Conservation (phyloP, 1,284 basidiomycete genomes). For the Pseudozyma hubeiensis region DNA sequence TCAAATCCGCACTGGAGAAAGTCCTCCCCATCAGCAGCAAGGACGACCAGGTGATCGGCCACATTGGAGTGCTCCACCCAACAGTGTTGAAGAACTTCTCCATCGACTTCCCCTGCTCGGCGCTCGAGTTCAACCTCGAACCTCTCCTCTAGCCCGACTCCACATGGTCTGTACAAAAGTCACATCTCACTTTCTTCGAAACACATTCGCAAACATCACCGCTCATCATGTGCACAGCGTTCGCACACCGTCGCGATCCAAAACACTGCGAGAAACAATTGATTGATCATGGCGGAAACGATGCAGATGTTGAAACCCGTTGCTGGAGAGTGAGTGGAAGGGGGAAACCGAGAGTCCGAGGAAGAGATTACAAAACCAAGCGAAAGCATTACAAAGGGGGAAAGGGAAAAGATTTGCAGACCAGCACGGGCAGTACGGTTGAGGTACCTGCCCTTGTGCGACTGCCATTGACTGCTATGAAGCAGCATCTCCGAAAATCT, state of each 20-base stretch:
- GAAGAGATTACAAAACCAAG: background rate
- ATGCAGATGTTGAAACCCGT: constrained; percentile 32
- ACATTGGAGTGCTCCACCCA: constrained; percentile 63
- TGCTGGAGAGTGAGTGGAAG: constrained; percentile 1
- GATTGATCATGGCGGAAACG: background rate
- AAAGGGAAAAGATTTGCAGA: background rate
- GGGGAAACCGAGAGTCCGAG: background rate
- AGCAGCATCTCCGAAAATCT: background rate
- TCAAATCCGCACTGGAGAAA: constrained; percentile 30
- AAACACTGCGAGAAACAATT: background rate
- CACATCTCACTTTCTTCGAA: background rate
- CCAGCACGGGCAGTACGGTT: constrained; percentile 5
- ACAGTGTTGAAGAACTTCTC: constrained; percentile 59
- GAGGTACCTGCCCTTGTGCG: constrained; percentile 1
- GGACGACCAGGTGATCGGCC: constrained; percentile 33
- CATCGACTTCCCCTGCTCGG: constrained; percentile 91
- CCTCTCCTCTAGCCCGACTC: constrained; percentile 80
- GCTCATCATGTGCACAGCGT: background rate
- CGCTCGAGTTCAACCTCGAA: constrained; percentile 91
- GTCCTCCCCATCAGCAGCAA: constrained; percentile 9
- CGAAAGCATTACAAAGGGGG: background rate
- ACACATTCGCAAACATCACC: background rate
- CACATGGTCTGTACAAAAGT: background rate
- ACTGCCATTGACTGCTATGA: background rate
- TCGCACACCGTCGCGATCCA: too few relatives aligned